Base-by-base conservation (phyloP, 495 filamentous ascomycete species). In the Terfezia boudieri region DNA sequence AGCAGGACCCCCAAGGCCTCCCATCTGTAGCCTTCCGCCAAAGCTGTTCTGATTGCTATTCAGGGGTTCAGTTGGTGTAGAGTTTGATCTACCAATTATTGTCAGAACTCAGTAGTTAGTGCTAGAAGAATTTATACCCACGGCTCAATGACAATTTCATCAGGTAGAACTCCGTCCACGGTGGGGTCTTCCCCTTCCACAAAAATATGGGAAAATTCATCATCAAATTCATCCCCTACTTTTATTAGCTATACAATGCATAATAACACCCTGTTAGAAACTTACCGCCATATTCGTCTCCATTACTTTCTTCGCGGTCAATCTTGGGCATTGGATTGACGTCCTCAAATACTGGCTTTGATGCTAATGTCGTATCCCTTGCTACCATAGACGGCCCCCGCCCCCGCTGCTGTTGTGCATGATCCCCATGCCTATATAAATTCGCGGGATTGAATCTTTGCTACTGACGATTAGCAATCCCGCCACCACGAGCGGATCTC, bases 231-330 rank as follows among this genome's bases (percentile, higher is more conserved):
- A 43, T 65, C 62, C 26, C 56, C 56, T 58, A 22, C 3, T 9
- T 9, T 23, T 14, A 23, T 12, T 54, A 54, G 52, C 16, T 26
- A 51, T 17, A 54, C 7, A 8, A 1, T n/a, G 16, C 9, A 51
- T 46, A 7, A 37, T 17, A 7, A 14, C n/a, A 37, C 10, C 26
- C 11, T 26, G 36, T 8, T 12, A 51, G 10, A 22, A 12, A 51
- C 53, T 51, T 55, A 54, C 62, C 62, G 56, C 62, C 62, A 48
- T 64, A 65, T 49, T 65, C 62, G 37, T 65, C 41, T 32, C 26
- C 62, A 32, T 57, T 55, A 12, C 36, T 52, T 37, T 61, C 59
- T 20, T 54, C 48, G n/a, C 55, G 55, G 46, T 55, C 59, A 57
- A 32, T 10, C 14, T 12, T 32, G 12, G 2, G 16, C 20, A 22